Base-by-base conservation (phyloP, 352 stramenopile species). In the Pythium myriotylum region DNA sequence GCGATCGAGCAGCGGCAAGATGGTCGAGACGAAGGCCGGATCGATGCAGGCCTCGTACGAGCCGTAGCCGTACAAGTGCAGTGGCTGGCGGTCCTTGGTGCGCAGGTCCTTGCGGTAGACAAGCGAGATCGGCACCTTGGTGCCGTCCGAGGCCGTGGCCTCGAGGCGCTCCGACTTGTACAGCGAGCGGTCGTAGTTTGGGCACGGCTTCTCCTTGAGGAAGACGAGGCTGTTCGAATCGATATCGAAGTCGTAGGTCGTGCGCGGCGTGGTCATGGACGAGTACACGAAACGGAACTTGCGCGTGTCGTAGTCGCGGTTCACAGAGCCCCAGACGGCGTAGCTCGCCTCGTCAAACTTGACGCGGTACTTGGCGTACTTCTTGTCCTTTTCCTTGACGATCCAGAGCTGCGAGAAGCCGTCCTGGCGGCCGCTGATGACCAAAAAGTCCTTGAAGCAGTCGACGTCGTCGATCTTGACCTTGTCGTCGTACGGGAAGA, bases 1-100 rank as follows among this genome's bases (percentile, higher is more conserved):
- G 47, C 97, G 82, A 72, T 99, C 95, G 26, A 99, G 76, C 41
- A 99, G 63, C 26, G 96, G 81, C 14, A 99, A 67, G 47, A 94
- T 89, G n/a, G 88, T 93, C 9, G 81, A 68, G 27, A 87, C 69
- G 67, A 99, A 99, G 51, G 79, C 90, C 22, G 95, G 84, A 22
- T 99, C 96, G 17, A 97, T 97, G 54, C 82, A 96, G 40, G 84
- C 82, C 55, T 97, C 97, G 71, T 99, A 99, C 22, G 86, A 97
- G 14, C 97, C 97, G 76, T 99, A 99, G 52, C 94, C 94, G 64
- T 98, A 98, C 40, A 99, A 67, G 63, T 98, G 94, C 41, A 95
- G 63, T 32, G 87, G 73, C 54, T 92, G 83, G 24, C 65, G 72
- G 40, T 87, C 71, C 62, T 76, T 70, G 24, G 59, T 70, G 49